These are phyloP conservation scores for Microthlaspi erraticum DNA, from an alignment of 345 rosid species.

Conservation along the genomic window DNA sequence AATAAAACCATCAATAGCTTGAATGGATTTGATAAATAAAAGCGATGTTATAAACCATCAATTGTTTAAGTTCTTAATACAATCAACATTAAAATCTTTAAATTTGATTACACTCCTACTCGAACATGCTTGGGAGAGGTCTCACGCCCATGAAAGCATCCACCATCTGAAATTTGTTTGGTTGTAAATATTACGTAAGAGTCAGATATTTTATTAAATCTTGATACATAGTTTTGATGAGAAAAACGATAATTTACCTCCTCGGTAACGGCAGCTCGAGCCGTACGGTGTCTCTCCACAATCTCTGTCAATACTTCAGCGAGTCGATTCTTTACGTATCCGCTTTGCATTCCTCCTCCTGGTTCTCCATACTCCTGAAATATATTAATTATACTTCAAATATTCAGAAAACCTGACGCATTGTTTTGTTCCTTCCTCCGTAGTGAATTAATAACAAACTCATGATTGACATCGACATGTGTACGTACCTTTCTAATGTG, in stretches of 20 bases:
- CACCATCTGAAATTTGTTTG: no score
- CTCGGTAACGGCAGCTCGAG: conserved; percentile 79
- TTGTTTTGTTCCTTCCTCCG: background rate
- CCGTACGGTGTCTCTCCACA: conserved; percentile 77
- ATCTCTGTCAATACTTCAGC: conserved; percentile 65
- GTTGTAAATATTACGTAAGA: no score
- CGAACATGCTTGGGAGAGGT: no score
- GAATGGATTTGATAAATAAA: background rate
- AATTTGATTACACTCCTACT: no score
- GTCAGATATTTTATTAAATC: no score
- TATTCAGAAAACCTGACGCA: background rate
- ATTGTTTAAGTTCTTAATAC: no score
- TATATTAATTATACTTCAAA: no score
- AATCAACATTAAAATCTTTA: no score
- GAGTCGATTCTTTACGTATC: conserved; percentile 77
- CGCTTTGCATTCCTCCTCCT: conserved; percentile 68
- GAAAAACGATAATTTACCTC: conserved; percentile 35
- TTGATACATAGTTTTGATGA: no score
- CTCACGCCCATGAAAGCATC: no score
- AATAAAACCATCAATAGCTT: background rate
- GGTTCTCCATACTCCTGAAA: conserved; percentile 70
- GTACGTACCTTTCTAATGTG: conserved; percentile 66
- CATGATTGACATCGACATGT: no score
- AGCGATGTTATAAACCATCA: no score
- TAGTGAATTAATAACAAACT: background rate